A percentile compares a stretch with the other conserved stretches of the same genome.
Conservation (phyloP, 768 basidiomycete genomes). For the Rhizopogon rudus region DNA sequence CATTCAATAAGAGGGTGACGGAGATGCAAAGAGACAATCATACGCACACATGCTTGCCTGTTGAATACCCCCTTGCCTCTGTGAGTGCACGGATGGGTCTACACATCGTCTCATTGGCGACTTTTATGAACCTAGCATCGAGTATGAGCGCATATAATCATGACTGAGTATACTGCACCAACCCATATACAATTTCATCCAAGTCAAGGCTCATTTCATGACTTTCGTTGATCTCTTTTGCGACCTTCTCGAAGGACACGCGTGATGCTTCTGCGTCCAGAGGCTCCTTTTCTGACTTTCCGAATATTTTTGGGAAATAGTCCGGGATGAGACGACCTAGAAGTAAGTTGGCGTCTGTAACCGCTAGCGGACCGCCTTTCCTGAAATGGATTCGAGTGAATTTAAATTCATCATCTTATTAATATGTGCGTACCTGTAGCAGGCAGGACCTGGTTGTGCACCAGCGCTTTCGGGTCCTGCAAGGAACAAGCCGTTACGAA, state of each 20-base stretch:
- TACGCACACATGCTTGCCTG: conserved; percentile 61
- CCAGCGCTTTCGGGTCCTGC: conserved; percentile 93
- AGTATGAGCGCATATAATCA: neutral
- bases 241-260: conserved; percentile 61
- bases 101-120: conserved; percentile 96
- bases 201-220: conserved; percentile 55
- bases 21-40: neutral
- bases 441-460: conserved; percentile 90
- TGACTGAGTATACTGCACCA: conserved; percentile 12
- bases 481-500: conserved; percentile 85
- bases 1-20: neutral
- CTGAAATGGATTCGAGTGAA: conserved; percentile 28
- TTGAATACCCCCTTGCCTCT: conserved; percentile 83
- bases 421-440: conserved; percentile 59
- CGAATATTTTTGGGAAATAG: conserved; percentile 95
- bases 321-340: conserved; percentile 86
- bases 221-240: conserved; percentile 63
- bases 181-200: conserved; percentile 91
- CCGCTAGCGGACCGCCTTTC: conserved; percentile 87
- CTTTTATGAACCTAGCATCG: conserved; percentile 78
- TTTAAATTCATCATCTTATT: neutral
- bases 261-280: conserved; percentile 72
- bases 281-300: conserved; percentile 80
- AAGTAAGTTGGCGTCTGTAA: conserved; percentile 90
- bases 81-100: conserved; percentile 89